Evolutionary conservation across 345 rosid species (phyloP).

Genomic region (Limnanthes douglasii): DNA sequence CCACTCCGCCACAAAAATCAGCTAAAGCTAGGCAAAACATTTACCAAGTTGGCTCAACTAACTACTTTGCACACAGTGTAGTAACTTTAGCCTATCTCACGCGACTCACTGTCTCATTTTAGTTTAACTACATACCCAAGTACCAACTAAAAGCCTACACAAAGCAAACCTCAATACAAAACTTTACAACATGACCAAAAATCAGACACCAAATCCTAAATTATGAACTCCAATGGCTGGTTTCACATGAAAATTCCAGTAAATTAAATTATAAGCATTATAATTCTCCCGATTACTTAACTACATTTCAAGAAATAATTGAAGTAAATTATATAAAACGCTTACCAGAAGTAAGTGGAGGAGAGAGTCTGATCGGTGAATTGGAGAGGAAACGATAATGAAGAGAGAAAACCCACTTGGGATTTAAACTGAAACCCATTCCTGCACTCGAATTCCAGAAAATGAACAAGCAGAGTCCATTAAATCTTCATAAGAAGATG

Average conservation of each 20-base stretch:
- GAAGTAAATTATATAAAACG: too few relatives aligned
- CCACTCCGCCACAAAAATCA: too few relatives aligned
- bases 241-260: background rate
- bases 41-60: too few relatives aligned
- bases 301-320: too few relatives aligned
- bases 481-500: too few relatives aligned
- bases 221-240: background rate
- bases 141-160: background rate
- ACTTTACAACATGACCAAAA: background rate
- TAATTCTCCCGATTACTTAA: too few relatives aligned
- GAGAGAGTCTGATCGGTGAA: background rate
- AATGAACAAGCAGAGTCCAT: background rate
- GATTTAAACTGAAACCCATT: background rate
- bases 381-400: background rate
- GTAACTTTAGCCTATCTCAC: too few relatives aligned
- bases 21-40: too few relatives aligned
- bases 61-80: too few relatives aligned
- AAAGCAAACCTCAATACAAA: too few relatives aligned
- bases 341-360: background rate
- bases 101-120: too few relatives aligned
- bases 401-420: background rate
- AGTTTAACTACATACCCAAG: background rate
- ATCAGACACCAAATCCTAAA: background rate
- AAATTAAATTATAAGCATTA: too few relatives aligned
- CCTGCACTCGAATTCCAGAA: background rate